A percentile compares a stretch with the other conserved stretches of the same genome.
Conservation (phyloP, 2,329 filamentous ascomycete species). For the Penicillium sp. region DNA sequence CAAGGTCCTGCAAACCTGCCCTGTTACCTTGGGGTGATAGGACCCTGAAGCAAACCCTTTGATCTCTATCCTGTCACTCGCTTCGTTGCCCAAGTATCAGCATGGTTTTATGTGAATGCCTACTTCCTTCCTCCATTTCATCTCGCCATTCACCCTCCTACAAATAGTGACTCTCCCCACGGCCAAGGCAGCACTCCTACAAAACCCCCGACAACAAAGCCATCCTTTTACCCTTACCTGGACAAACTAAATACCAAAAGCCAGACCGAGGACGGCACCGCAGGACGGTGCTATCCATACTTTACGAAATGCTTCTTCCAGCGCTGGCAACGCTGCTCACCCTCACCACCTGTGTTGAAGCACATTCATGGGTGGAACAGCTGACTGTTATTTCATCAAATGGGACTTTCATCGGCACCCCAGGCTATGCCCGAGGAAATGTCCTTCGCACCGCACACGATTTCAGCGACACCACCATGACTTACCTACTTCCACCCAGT, state of each 20-base stretch:
- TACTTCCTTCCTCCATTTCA: neutral
- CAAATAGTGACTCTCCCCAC: neutral
- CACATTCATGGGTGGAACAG: conserved; percentile 84
- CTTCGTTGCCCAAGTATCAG: conserved; percentile 13
- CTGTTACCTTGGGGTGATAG: conserved; percentile 6
- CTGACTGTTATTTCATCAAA: conserved; percentile 72
- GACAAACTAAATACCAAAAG: neutral
- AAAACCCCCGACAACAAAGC: no score
- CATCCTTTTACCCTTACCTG: neutral
- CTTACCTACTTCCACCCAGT: conserved; percentile 65
- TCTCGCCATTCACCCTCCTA: conserved; percentile 7
- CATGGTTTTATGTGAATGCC: conserved; percentile 12
- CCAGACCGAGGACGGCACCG: conserved; percentile 7
- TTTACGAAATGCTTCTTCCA: conserved; percentile 12
- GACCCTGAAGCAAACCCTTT: conserved; percentile 12
- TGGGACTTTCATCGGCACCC: conserved; percentile 71
- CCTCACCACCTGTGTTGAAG: conserved; percentile 36
- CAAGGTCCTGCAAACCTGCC: neutral
- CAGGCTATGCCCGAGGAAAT: conserved; percentile 77
- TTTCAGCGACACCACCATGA: conserved; percentile 63
- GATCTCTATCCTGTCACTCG: conserved; percentile 1
- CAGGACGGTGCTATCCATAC: conserved; percentile 9
- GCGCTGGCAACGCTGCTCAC: conserved; percentile 21
- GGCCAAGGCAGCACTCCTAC: neutral
- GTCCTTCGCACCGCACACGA: conserved; percentile 59